Conservation (phyloP, 2,329 filamentous ascomycete species). For the Paraphaeosphaeria sporulosa region DNA sequence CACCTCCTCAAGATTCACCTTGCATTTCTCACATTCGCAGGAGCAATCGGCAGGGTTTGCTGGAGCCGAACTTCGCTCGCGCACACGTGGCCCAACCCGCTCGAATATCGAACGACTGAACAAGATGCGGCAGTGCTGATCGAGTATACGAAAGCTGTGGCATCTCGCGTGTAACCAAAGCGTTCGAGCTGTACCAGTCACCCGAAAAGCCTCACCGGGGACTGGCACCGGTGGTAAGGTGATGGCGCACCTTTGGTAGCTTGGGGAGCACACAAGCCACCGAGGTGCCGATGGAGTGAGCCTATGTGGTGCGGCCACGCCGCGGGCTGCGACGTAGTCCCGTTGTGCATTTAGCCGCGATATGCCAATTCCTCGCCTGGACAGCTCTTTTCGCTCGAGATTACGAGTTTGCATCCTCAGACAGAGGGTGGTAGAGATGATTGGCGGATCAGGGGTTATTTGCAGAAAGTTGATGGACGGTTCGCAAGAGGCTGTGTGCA, state of each 20-base stretch:
- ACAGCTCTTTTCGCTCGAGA: not conserved
- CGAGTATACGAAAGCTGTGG: not conserved
- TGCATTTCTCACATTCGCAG: not conserved
- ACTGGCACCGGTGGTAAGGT: too few relatives aligned
- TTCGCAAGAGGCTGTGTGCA: not conserved
- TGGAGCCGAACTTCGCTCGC: not conserved
- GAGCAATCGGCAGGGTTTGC: not conserved
- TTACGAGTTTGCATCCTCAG: not conserved
- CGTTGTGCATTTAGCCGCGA: not conserved
- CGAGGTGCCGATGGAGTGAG: not conserved
- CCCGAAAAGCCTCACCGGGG: not conserved
- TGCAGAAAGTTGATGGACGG: not conserved
- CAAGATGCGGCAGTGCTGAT: not conserved
- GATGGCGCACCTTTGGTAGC: not conserved
- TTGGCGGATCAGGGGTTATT: not conserved
- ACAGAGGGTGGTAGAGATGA: not conserved
- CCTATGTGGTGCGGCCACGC: not conserved
- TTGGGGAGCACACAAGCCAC: not conserved
- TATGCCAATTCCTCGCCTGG: not conserved
- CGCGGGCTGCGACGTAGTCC: not conserved
- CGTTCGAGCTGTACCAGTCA: not conserved
- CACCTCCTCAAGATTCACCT: not conserved
- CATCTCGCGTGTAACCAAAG: not conserved
- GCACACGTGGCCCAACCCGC: not conserved
- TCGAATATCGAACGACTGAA: not conserved